These are phyloP conservation scores for Mrakia frigida DNA, from an alignment of 768 basidiomycete species.

Conservation along the genomic window DNA sequence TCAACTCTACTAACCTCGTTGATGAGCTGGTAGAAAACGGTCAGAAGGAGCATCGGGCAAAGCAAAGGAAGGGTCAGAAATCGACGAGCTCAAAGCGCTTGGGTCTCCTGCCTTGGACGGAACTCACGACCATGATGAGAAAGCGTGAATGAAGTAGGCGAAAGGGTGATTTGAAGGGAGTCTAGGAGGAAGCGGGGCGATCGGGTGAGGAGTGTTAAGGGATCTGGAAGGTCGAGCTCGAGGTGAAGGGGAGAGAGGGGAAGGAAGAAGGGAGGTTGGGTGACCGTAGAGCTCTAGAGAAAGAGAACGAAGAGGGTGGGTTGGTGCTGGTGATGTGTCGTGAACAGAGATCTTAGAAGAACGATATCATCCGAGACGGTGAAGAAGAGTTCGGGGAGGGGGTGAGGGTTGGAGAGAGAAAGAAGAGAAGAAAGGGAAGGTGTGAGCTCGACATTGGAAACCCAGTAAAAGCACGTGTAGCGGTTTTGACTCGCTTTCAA, in stretches of 20 bases:
- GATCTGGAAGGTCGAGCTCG: background rate
- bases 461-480: background rate
- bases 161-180: background rate
- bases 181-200: background rate
- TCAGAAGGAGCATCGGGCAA: background rate
- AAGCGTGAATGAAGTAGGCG: background rate
- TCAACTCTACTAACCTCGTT: conserved; percentile 9
- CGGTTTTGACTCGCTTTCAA: background rate
- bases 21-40: conserved; percentile 17
- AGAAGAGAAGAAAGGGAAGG: background rate
- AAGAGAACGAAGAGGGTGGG: no score
- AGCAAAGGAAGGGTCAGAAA: background rate
- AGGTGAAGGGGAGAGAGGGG: background rate
- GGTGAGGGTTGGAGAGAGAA: background rate
- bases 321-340: no score
- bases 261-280: background rate
- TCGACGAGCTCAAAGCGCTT: background rate
- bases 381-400: background rate
- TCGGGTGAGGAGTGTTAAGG: background rate
- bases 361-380: background rate
- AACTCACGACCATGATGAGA: conserved; percentile 3
- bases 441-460: background rate
- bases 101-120: background rate
- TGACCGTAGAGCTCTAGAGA: no score
- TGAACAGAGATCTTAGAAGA: background rate